phyloP scores from a whole-genome alignment of 176 grass and related monocot genomes.

The Carex kokanica region DNA sequence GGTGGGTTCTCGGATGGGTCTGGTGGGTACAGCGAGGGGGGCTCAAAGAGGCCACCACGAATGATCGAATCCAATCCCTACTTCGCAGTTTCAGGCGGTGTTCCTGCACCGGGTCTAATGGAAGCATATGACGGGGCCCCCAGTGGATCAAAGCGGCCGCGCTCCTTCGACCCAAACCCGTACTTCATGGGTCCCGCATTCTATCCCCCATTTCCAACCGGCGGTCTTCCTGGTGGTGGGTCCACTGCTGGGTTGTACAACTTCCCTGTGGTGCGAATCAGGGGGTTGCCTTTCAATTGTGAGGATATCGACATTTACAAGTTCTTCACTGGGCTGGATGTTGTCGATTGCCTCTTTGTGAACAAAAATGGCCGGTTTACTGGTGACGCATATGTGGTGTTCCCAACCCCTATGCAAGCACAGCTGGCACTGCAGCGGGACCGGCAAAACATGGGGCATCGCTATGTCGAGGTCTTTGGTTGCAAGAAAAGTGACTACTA shows the following conservation, averaged over 20 bases:
- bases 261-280: conserved; percentile 70
- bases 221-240: conserved; percentile 41
- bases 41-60: conserved; percentile 89
- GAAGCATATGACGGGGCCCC: background rate
- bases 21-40: conserved; percentile 48
- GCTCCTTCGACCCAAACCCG: conserved; percentile 55
- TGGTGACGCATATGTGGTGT: conserved; percentile 79
- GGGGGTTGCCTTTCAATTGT: conserved; percentile 88
- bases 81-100: conserved; percentile 82
- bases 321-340: conserved; percentile 76
- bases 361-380: conserved; percentile 80
- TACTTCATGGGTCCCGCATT: conserved; percentile 46
- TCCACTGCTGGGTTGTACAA: conserved; percentile 43
- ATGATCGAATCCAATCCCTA: conserved; percentile 99
- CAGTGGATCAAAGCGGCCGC: conserved; percentile 58
- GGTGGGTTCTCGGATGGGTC: conserved; percentile 83
- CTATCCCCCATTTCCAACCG: conserved; percentile 36
- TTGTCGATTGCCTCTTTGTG: conserved; percentile 72
- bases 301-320: conserved; percentile 79
- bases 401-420: conserved; percentile 53
- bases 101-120: conserved; percentile 38
- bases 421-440: conserved; percentile 77
- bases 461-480: conserved; percentile 85
- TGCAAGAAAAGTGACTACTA: conserved; percentile 98
- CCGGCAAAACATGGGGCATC: conserved; percentile 82